These are phyloP conservation scores for Astathelohania contejeani DNA, from an alignment of 371 early-diverging fungal genomes.

Conservation along the genomic window DNA sequence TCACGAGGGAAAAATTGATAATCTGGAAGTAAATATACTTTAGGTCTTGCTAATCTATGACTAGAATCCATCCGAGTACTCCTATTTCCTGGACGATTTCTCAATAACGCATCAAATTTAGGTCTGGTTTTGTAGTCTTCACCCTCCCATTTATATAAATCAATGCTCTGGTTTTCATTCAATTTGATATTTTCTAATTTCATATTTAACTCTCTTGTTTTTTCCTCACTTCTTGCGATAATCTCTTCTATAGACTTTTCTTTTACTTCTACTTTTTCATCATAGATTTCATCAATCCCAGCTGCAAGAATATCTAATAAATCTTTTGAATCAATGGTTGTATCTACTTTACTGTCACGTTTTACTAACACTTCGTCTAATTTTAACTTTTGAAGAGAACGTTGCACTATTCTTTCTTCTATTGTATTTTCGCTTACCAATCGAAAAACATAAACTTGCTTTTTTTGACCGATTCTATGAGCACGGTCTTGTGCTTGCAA, in stretches of 20 bases:
- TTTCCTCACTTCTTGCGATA: slow-evolving; percentile 65
- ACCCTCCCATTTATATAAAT: slow-evolving; percentile 81
- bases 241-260: slow-evolving; percentile 72
- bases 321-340: slow-evolving; percentile 53
- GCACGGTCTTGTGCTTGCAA: slow-evolving; percentile 98
- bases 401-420: slow-evolving; percentile 86
- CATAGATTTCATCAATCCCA: slow-evolving; percentile 74
- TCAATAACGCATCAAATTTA: slow-evolving; percentile 19
- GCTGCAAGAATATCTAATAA: slow-evolving; percentile 49
- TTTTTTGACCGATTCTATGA: slow-evolving; percentile 96
- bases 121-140: slow-evolving; percentile 62
- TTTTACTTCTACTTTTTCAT: slow-evolving; percentile 58
- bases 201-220: slow-evolving; percentile 66
- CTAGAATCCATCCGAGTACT: background rate
- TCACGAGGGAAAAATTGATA: slow-evolving; percentile 76
- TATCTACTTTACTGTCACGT: slow-evolving; percentile 57
- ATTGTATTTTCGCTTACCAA: slow-evolving; percentile 90
- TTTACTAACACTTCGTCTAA: slow-evolving; percentile 93
- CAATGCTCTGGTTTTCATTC: slow-evolving; percentile 56
- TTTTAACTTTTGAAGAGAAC: slow-evolving; percentile 80
- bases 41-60: slow-evolving; percentile 1
- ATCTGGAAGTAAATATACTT: slow-evolving; percentile 53
- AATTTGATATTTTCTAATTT: slow-evolving; percentile 69
- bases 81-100: background rate
- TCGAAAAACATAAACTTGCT: slow-evolving; percentile 85